Conservation (phyloP, 1,284 basidiomycete genomes). For the Coriolopsis trogii region DNA sequence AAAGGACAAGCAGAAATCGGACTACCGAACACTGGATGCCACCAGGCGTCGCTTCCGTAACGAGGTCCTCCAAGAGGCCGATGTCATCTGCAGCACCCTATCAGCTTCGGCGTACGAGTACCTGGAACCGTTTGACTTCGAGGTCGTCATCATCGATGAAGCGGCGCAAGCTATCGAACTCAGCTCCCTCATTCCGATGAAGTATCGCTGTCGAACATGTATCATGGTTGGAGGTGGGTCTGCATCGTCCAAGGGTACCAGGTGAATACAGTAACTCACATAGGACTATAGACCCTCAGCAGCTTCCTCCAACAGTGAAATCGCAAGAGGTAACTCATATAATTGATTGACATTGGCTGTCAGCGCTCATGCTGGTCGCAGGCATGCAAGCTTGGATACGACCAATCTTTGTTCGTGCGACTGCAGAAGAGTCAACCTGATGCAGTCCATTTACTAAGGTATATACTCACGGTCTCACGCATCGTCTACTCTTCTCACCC, state of each 20-base stretch:
- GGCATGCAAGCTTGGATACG: slow-evolving; percentile 83
- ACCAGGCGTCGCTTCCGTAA: slow-evolving; percentile 71
- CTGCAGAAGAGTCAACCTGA: slow-evolving; percentile 81
- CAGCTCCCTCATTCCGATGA: slow-evolving; percentile 95
- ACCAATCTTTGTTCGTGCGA: slow-evolving; percentile 93
- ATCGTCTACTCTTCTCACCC: background rate
- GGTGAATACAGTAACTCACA: background rate
- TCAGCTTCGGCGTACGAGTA: slow-evolving; percentile 93
- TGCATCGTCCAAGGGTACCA: too few relatives aligned
- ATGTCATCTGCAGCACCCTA: slow-evolving; percentile 94
- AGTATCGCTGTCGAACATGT: slow-evolving; percentile 84
- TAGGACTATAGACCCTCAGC: slow-evolving; percentile 79
- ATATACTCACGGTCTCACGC: slow-evolving; percentile 21
- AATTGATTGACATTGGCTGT: background rate
- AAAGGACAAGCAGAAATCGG: slow-evolving; percentile 80
- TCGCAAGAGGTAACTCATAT: slow-evolving; percentile 68
- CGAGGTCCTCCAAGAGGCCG: slow-evolving; percentile 85
- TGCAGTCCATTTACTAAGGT: slow-evolving; percentile 91
- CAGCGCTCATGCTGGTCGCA: slow-evolving; percentile 31
- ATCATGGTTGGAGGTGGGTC: slow-evolving; percentile 90
- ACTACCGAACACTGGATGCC: slow-evolving; percentile 78
- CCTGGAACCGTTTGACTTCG: slow-evolving; percentile 86
- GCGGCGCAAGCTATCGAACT: slow-evolving; percentile 97
- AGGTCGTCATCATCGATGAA: slow-evolving; percentile 97
- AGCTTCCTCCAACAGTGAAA: slow-evolving; percentile 95